These are phyloP conservation scores for Immersiella caudata DNA, from an alignment of 495 filamentous ascomycete genomes.

Conservation along the genomic window DNA sequence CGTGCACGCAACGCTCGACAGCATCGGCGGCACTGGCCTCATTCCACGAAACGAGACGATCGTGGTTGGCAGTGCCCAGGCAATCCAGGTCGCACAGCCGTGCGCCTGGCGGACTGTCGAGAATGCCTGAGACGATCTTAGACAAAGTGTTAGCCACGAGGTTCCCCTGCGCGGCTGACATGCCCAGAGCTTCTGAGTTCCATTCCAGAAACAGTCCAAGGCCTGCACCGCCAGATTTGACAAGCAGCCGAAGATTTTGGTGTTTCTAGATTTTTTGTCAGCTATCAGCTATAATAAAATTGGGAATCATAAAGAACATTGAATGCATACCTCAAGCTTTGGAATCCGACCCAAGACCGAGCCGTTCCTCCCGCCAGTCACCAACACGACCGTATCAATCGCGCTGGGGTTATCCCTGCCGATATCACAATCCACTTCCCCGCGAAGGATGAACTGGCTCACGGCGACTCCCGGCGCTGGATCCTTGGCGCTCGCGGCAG, in stretches of 20 bases:
- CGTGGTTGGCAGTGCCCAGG: slow-evolving; percentile 26
- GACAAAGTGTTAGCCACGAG: slow-evolving; percentile 30
- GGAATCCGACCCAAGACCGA: slow-evolving; percentile 7
- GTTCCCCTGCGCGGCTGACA: slow-evolving; percentile 21
- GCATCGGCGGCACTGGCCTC: slow-evolving; percentile 9
- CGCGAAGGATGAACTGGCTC: neutral
- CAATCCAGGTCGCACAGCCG: slow-evolving; percentile 18
- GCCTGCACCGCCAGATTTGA: slow-evolving; percentile 13
- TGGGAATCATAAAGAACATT: neutral
- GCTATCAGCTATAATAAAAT: neutral
- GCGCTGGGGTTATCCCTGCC: neutral
- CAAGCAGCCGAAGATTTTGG: slow-evolving; percentile 27
- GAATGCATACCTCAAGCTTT: slow-evolving; percentile 9
- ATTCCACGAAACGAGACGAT: slow-evolving; percentile 29
- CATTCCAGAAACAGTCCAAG: slow-evolving; percentile 30
- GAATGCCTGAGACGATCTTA: slow-evolving; percentile 26
- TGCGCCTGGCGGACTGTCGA: slow-evolving; percentile 15
- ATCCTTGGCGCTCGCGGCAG: slow-evolving; percentile 11
- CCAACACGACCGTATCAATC: slow-evolving; percentile 6
- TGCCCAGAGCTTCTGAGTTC: slow-evolving; percentile 20
- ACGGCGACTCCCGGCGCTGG: neutral
- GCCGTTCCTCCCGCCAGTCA: slow-evolving; percentile 9
- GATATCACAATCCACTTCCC: slow-evolving; percentile 1
- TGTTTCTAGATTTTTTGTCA: slow-evolving; percentile 14
- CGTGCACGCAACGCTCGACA: slow-evolving; percentile 33